Conservation (phyloP, 2,329 filamentous ascomycete species). For the Allantophomopsis lycopodina region DNA sequence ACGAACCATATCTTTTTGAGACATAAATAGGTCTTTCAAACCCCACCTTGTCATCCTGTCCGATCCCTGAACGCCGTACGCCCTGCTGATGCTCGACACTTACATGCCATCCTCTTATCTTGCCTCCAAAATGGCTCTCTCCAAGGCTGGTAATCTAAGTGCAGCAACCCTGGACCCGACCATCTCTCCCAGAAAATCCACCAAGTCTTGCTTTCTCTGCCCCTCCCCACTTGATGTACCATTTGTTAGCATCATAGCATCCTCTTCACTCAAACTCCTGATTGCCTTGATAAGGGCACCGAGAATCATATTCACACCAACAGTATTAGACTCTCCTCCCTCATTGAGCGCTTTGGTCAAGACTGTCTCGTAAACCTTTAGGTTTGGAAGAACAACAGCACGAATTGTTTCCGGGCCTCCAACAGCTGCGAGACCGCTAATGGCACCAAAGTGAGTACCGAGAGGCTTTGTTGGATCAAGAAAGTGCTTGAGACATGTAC, state of each 20-base stretch:
- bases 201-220: slow-evolving; percentile 7
- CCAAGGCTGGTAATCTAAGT: slow-evolving; percentile 13
- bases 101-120: not conserved
- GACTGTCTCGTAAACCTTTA: slow-evolving; percentile 48
- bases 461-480: slow-evolving; percentile 75
- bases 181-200: slow-evolving; percentile 15
- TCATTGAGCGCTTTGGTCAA: slow-evolving; percentile 40
- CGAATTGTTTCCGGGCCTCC: slow-evolving; percentile 56
- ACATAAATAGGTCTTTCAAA: too few species aligned
- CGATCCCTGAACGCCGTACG: too few species aligned
- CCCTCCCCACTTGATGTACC: slow-evolving; percentile 10
- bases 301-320: slow-evolving; percentile 47
- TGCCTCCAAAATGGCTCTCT: slow-evolving; percentile 14
- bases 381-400: slow-evolving; percentile 50
- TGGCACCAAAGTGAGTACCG: slow-evolving; percentile 77
- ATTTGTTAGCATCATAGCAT: slow-evolving; percentile 5
- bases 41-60: too few species aligned
- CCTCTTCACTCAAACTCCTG: slow-evolving; percentile 33
- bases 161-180: slow-evolving; percentile 13
- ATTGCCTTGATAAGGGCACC: slow-evolving; percentile 41
- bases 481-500: slow-evolving; percentile 88
- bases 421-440: slow-evolving; percentile 66
- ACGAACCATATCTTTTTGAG: too few species aligned
- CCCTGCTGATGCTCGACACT: too few species aligned
- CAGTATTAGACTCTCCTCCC: slow-evolving; percentile 29